phyloP scores from a whole-genome alignment of 225 moss, liverwort and hornwort species.

The Ulota crispa region DNA sequence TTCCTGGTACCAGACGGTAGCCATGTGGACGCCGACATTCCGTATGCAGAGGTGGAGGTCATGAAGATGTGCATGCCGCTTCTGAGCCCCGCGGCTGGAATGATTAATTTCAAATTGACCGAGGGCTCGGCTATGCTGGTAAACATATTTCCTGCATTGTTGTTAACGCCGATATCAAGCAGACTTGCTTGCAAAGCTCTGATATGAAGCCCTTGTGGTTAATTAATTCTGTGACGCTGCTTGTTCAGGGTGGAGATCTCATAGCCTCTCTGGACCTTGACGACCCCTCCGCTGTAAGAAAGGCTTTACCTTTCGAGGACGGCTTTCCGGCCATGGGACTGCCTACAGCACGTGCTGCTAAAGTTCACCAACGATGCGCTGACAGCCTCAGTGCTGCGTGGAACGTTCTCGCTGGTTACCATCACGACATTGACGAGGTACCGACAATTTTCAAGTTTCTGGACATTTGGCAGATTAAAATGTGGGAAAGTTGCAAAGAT shows the following conservation, averaged over 20 bases:
- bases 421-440: conserved; percentile 80
- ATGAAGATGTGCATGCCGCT: conserved; percentile 99
- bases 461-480: neutral
- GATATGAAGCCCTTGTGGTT: neutral
- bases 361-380: conserved; percentile 93
- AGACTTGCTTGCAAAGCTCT: neutral
- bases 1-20: conserved; percentile 81
- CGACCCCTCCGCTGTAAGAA: conserved; percentile 95
- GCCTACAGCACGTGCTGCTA: conserved; percentile 83
- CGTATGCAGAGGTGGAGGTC: conserved; percentile 97
- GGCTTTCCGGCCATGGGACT: conserved; percentile 77
- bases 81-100: conserved; percentile 80
- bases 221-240: neutral
- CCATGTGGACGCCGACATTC: conserved; percentile 72
- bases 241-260: conserved; percentile 84
- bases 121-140: conserved; percentile 99
- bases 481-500: neutral
- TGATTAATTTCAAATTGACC: conserved; percentile 68
- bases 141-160: neutral
- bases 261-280: conserved; percentile 85
- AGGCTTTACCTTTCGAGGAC: conserved; percentile 74
- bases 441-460: neutral
- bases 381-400: conserved; percentile 62
- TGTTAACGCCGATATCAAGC: neutral
- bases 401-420: conserved; percentile 82